These are phyloP conservation scores for Fusarium sulawesiense DNA, from an alignment of 2,329 filamentous ascomycete species.

Conservation along the genomic window DNA sequence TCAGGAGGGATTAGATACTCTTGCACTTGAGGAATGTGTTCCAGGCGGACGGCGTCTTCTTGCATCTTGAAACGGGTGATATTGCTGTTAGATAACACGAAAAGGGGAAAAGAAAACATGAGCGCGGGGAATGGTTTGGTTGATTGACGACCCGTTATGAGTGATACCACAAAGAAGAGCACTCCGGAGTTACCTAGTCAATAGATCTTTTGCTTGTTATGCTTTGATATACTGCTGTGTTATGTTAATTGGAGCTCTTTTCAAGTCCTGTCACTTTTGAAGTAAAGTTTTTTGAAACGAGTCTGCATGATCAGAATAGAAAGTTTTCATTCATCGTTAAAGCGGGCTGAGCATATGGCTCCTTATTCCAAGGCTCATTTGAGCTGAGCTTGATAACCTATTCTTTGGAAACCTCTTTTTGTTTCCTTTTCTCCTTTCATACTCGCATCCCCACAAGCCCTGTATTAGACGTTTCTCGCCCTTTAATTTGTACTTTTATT, in stretches of 20 bases:
- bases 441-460: background rate
- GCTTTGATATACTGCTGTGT: conserved; percentile 28
- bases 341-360: conserved; percentile 10
- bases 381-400: conserved; percentile 15
- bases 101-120: conserved; percentile 28
- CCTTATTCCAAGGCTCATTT: conserved; percentile 12
- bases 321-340: conserved; percentile 38
- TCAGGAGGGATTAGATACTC: conserved; percentile 29
- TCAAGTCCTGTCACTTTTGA: background rate
- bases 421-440: conserved; percentile 9
- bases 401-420: conserved; percentile 12
- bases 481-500: conserved; percentile 10
- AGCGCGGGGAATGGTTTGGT: conserved; percentile 36
- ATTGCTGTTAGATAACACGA: conserved; percentile 39
- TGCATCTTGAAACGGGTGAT: conserved; percentile 40
- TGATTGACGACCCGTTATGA: conserved; percentile 46
- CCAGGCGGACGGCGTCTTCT: conserved; percentile 45
- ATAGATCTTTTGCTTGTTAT: conserved; percentile 47
- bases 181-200: conserved; percentile 46
- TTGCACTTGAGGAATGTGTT: conserved; percentile 38
- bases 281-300: background rate
- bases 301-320: conserved; percentile 18
- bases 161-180: conserved; percentile 46
- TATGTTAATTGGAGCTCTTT: background rate
- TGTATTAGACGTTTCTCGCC: conserved; percentile 1